phyloP scores from a whole-genome alignment of 2,329 filamentous ascomycete species.

The Chaetoscypha palmicola region DNA sequence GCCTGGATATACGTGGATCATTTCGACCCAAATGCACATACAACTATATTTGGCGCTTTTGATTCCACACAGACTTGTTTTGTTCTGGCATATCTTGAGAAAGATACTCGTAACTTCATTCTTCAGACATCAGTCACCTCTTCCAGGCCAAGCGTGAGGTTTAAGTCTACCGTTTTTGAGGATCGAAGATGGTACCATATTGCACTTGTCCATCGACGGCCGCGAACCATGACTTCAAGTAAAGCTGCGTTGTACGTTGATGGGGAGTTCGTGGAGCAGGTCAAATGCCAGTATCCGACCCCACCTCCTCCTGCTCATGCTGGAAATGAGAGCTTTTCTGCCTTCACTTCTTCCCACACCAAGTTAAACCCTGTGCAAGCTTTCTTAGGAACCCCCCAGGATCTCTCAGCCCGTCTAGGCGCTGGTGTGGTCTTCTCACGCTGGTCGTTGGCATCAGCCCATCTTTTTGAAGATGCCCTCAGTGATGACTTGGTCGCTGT shows the following conservation, averaged over 20 bases:
- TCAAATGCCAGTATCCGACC: slow-evolving; percentile 83
- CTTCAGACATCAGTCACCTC: slow-evolving; percentile 90
- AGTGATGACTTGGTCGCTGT: slow-evolving; percentile 91
- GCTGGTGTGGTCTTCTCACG: slow-evolving; percentile 66
- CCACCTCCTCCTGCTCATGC: slow-evolving; percentile 57
- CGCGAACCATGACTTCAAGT: slow-evolving; percentile 66
- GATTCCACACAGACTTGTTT: slow-evolving; percentile 91
- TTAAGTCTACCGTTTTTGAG: slow-evolving; percentile 75
- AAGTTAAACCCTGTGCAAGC: slow-evolving; percentile 72
- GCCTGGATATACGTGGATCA: slow-evolving; percentile 84
- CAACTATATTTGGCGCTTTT: slow-evolving; percentile 92
- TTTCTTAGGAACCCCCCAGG: slow-evolving; percentile 86
- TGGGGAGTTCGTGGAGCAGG: slow-evolving; percentile 87
- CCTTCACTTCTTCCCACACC: slow-evolving; percentile 53
- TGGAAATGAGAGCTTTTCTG: slow-evolving; percentile 62
- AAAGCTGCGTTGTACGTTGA: slow-evolving; percentile 86
- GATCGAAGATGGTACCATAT: slow-evolving; percentile 87
- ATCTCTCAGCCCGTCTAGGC: slow-evolving; percentile 71
- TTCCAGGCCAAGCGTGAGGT: slow-evolving; percentile 80
- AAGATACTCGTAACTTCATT: slow-evolving; percentile 88
- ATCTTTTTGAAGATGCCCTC: slow-evolving; percentile 78
- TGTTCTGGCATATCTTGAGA: slow-evolving; percentile 86
- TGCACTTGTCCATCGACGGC: slow-evolving; percentile 74
- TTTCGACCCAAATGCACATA: slow-evolving; percentile 80
- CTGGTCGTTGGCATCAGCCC: slow-evolving; percentile 85